Evolutionary conservation across 2,329 filamentous ascomycete genomes (phyloP), one percentile per base, ranked within the genome.

Genomic region (Penicillium janthinellum): DNA sequence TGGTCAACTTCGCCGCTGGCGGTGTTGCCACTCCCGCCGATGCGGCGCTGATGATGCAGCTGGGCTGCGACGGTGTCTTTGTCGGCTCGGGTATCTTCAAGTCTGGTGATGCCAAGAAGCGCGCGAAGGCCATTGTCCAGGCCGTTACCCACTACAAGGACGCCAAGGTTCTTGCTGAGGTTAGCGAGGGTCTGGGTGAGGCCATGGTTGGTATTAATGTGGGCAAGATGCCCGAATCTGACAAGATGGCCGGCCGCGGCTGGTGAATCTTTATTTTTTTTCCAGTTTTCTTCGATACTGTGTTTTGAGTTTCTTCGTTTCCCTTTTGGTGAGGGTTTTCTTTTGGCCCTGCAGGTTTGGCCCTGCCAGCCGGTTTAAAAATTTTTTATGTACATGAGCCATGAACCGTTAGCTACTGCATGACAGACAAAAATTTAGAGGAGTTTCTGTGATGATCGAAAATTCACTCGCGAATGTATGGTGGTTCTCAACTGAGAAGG

Each of bases 21-120:
- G 95, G 95, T 59, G 90, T 99, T n/a, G 95, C 95, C n/a, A 99
- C 95, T 0, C 95, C 95, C 0, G 95, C 95, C 0, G 95, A 99
- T 78, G 95, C 95, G 0, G 95, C 95, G 2, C 83, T 99, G 81
- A 91, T 99, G 94, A 99, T 99, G 95, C 94, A 98, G 83, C 83
- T 99, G 65, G 95, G 95, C 61, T 98, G 95, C 74, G 95, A 99
- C 73, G 95, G 95, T 59, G 95, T 99, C 38, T 99, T 99, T 74
- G 95, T 99, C 38, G 95, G 95, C 31, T 92, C 88, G 59, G 95
- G 95, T 31, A 98, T 98, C 78, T 99, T 99, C 86, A 98, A 98
- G 86, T 91, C 88, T 5, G 94, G 94, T 17, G 89, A 98, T 77
- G 90, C 95, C 22, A 87, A 89, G 47, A 91, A 94, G 87, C 84